Percentiles rank a stretch among this genome's conserved stretches.
Evolutionary conservation across 192 early-diverging fungal species (phyloP).

Genomic region (Podila epicladia): DNA sequence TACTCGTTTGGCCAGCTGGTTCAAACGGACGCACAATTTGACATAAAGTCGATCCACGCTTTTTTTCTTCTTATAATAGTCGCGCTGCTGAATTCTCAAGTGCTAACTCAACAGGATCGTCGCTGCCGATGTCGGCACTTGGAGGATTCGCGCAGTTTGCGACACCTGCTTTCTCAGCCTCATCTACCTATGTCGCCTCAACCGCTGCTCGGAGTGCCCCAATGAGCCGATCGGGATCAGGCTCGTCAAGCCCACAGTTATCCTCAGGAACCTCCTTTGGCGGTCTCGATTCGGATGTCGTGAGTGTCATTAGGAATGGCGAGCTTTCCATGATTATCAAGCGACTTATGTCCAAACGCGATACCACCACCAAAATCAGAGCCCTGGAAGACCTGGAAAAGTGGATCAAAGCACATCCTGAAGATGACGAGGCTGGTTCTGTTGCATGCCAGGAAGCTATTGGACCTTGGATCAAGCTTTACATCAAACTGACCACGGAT

Average conservation of each 20-base stretch:
- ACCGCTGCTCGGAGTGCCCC: conserved; percentile 34
- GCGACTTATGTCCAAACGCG: conserved; percentile 83
- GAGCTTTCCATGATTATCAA: conserved; percentile 82
- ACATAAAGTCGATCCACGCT: conserved; percentile 43
- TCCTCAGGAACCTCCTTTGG: conserved; percentile 17
- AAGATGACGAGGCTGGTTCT: conserved; percentile 59
- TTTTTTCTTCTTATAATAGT: conserved; percentile 44
- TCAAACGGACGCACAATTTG: not conserved
- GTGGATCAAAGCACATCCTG: conserved; percentile 63
- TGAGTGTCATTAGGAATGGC: conserved; percentile 57
- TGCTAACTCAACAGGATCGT: conserved; percentile 43
- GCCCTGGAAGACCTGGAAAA: conserved; percentile 84
- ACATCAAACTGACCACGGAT: conserved; percentile 74
- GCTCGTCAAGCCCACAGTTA: conserved; percentile 9
- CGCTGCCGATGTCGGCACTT: conserved; percentile 61
- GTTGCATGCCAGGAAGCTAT: conserved; percentile 50
- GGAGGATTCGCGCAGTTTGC: conserved; percentile 78
- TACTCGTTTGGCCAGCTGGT: conserved; percentile 25
- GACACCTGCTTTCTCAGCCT: conserved; percentile 33
- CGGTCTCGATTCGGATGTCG: conserved; percentile 52
- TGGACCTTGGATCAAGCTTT: conserved; percentile 68
- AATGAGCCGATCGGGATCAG: conserved; percentile 24
- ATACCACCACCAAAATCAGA: conserved; percentile 86
- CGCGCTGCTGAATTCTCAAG: conserved; percentile 69
- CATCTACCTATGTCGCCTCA: conserved; percentile 44